phyloP scores from a whole-genome alignment of 75 land plant species.

The Pseudotsuga menziesii region DNA sequence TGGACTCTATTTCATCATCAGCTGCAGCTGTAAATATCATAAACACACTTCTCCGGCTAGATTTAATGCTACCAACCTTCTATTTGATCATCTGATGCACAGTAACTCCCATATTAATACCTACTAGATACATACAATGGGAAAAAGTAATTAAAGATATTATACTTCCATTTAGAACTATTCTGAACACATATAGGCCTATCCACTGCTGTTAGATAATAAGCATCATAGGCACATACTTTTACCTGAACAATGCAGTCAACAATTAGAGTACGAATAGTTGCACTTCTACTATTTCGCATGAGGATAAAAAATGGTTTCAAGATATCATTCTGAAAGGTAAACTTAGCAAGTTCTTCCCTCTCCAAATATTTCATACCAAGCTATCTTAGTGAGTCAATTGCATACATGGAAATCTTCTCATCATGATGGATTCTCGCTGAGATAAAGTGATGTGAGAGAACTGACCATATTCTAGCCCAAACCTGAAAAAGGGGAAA shows the following conservation, averaged over 20 bases:
- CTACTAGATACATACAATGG: not conserved
- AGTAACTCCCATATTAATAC: not conserved
- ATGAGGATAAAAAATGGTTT: conserved; percentile 94
- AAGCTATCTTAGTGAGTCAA: conserved; percentile 88
- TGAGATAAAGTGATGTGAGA: no score
- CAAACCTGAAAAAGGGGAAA: no score
- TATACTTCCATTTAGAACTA: not conserved
- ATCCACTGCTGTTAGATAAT: not conserved
- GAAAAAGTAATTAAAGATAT: not conserved
- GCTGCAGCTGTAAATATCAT: conserved; percentile 98
- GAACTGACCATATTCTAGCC: no score
- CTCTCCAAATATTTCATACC: conserved; percentile 96
- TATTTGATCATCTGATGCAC: conserved; percentile 85
- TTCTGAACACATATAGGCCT: not conserved
- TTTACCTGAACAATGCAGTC: conserved; percentile 92
- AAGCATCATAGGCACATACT: not conserved
- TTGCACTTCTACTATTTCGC: conserved; percentile 60
- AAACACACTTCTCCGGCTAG: conserved; percentile 96
- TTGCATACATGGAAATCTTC: conserved; percentile 27
- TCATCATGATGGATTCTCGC: no score
- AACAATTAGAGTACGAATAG: conserved; percentile 69
- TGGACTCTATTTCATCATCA: conserved; percentile 77
- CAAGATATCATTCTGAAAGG: conserved; percentile 92
- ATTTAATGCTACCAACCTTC: conserved; percentile 93
- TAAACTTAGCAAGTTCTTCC: conserved; percentile 82